Conservation (phyloP, 1,284 basidiomycete genomes). For the Wolfiporia cocos region DNA sequence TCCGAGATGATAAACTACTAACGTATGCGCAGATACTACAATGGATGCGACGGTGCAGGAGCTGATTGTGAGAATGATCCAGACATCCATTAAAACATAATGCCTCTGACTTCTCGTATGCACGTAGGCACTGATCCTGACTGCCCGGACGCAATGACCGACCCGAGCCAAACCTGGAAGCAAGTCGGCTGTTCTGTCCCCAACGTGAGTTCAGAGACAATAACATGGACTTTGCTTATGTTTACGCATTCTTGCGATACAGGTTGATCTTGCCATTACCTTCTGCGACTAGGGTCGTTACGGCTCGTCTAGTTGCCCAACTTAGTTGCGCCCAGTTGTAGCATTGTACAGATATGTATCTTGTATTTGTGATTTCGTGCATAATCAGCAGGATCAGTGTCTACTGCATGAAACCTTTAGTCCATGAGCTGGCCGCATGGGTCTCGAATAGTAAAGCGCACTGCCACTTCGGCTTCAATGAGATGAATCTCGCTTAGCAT, state of each 20-base stretch:
- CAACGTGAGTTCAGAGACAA: neutral
- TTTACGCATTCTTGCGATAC: neutral
- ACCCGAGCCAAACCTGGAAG: neutral
- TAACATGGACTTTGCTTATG: neutral
- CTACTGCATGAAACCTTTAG: too few species aligned
- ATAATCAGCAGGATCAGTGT: too few species aligned
- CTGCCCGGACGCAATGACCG: neutral
- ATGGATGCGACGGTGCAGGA: constrained; percentile 1
- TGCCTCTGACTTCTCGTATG: neutral
- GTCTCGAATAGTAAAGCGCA: too few species aligned
- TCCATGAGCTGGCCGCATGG: too few species aligned
- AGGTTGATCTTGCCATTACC: constrained; percentile 1
- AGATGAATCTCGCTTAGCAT: too few species aligned
- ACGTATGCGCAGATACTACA: neutral
- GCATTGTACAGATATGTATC: too few species aligned
- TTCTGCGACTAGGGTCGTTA: constrained; percentile 1
- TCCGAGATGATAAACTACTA: neutral
- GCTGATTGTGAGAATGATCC: neutral
- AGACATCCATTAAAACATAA: neutral
- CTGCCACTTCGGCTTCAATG: too few species aligned
- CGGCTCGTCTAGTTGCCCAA: too few species aligned
- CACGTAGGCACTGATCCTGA: neutral
- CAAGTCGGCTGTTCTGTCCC: constrained; percentile 1
- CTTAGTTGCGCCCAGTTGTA: too few species aligned
- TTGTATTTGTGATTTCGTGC: too few species aligned